Conservation (phyloP, 441 rosid genomes). For the Euphorbia celastroides region DNA sequence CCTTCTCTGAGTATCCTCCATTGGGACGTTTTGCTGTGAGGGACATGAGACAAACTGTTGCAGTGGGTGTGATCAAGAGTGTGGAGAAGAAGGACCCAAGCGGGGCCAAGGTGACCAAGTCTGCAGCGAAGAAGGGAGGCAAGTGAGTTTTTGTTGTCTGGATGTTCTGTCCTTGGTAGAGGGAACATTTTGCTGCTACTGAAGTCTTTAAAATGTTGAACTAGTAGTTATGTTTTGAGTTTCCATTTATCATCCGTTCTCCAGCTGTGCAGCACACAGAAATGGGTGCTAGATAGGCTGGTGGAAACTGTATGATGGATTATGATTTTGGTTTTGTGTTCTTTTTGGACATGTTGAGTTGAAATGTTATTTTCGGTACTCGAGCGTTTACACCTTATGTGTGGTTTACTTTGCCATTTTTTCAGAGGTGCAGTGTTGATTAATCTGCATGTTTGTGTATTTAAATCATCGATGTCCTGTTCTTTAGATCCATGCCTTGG, state of each 20-base stretch:
- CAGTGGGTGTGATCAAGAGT: conserved; percentile 36
- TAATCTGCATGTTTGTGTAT: no score
- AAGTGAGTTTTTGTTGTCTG: conserved; percentile 30
- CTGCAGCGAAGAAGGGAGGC: conserved; percentile 45
- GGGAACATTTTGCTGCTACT: not conserved
- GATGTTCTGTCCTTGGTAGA: not conserved
- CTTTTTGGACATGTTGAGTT: not conserved
- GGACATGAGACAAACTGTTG: conserved; percentile 40
- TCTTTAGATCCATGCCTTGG: no score
- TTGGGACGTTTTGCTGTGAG: conserved; percentile 36
- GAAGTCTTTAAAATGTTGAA: not conserved
- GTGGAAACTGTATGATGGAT: not conserved
- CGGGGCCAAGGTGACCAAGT: conserved; percentile 33
- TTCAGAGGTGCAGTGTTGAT: no score
- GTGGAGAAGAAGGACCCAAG: conserved; percentile 36
- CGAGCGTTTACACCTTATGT: no score
- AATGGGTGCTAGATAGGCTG: conserved; percentile 12
- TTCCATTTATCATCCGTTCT: not conserved
- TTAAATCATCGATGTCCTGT: no score
- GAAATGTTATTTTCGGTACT: not conserved
- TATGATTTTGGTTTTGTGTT: not conserved
- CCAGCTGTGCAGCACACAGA: not conserved
- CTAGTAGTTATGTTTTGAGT: not conserved
- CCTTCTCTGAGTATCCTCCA: conserved; percentile 38
- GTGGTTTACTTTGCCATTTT: not conserved